Evolutionary conservation across 1,284 basidiomycete genomes (phyloP), one percentile per base, ranked within the genome.

Genomic region (Volvariella surrecta): DNA sequence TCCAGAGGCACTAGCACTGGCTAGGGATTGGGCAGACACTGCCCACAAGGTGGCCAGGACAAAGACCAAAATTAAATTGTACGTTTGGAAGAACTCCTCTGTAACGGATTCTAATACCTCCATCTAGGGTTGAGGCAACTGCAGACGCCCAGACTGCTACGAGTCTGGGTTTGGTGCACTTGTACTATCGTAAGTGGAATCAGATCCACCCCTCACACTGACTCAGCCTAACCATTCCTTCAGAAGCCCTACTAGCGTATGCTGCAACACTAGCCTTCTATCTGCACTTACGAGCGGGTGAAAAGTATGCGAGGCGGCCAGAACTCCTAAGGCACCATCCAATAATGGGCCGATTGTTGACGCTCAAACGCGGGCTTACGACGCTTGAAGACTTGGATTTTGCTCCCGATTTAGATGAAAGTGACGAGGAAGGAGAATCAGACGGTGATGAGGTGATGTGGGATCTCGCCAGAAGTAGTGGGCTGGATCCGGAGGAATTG

Each of bases 201-300:
- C 31, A 20, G 45, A 24, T 43, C 34, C 17, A 32, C 11, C n/a
- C 13, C 19, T 42, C 19, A 17, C n/a, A 22, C 16, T 37, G 11
- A 32, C 11, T 45, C 31, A 35, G 43, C 35, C 39, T 22, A 17
- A 24, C 45, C 41, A 30, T 48, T 31, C 48, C 32, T 44, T 42
- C 58, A 92, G 90, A 97, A 70, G 78, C 90, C 1, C 71, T 96
- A 2, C 66, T 95, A 37, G 89, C 93, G 7, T 99, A 99, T 60
- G 75, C 88, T 7, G 89, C 92, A 1, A 86, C 83, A 1, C 81
- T 98, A 37, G 87, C 93, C 0, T 98, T 94, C 68, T 98, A 96
- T 67, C 72, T 99, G 41, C 82, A 94, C 60, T 73, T 99, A 19
- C 80, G 89, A 11, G 70, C 86, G 16, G 76, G 74, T 42, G 67